Evolutionary conservation across 75 land plant species (phyloP).

Genomic region (Picea sitchensis): DNA sequence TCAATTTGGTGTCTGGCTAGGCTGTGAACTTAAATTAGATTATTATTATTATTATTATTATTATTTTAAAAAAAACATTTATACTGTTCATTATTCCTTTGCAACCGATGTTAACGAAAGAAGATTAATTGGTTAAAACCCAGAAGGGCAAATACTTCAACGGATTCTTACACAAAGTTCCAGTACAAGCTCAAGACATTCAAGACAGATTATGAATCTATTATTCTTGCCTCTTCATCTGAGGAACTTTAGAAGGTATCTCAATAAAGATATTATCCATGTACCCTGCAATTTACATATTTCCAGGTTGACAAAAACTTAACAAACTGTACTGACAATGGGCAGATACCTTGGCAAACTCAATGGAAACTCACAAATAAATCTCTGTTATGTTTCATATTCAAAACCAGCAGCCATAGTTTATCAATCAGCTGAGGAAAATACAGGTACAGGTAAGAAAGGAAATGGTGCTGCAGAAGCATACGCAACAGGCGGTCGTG

Average conservation of each 20-base stretch:
- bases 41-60: too few species aligned
- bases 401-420: too few species aligned
- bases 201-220: not conserved
- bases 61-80: too few species aligned
- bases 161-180: not conserved
- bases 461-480: slow-evolving; percentile 93
- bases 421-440: slow-evolving; percentile 12
- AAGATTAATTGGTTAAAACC: too few species aligned
- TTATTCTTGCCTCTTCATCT: not conserved
- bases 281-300: not conserved
- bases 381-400: not conserved
- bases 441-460: slow-evolving; percentile 75
- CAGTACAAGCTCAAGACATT: not conserved
- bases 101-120: too few species aligned
- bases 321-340: too few species aligned
- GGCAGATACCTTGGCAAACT: not conserved
- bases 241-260: not conserved
- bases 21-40: too few species aligned
- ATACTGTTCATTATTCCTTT: too few species aligned
- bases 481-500: slow-evolving; percentile 78
- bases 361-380: not conserved
- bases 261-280: not conserved
- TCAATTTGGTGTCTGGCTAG: too few species aligned
- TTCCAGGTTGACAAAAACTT: not conserved
- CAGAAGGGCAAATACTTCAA: too few species aligned